Base-by-base conservation (phyloP, 2,329 filamentous ascomycete genomes). In the Fusarium armeniacum region DNA sequence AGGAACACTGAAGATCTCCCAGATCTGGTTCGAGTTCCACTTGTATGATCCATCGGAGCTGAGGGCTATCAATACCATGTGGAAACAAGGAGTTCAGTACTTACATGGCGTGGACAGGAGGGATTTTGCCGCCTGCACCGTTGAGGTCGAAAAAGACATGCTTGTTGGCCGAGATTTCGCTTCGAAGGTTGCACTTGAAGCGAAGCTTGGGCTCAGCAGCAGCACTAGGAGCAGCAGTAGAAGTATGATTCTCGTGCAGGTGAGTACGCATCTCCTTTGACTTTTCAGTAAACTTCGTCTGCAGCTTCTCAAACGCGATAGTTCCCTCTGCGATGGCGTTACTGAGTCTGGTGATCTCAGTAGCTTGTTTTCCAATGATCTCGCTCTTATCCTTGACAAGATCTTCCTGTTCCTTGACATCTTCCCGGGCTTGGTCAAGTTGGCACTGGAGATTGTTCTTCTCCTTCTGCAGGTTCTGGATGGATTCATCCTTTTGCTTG, bases 121-220 rank as follows among this genome's bases (percentile, higher is more conserved):
- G 44, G 36, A 30, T 52, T 3, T 36, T 6, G 1, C 52, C 22
- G 3, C 43, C 35, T 4, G 52, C 58, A 5, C 58, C 52, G 2
- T 13, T n/a, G 1, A 58, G 44, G 10, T 61, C 58, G n/a, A 61
- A 47, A 6, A 36, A 41, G 6, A 60, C 40, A 26, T 58, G 35
- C 13, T 46, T 59, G 16, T 16, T 12, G 18, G 36, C 24, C 2
- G 40, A 30, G 12, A 38, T n/a, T 3, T 46, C 24, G 9, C 44
- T 44, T n/a, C 26, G 22, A 6, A 61, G 8, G 16, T 44, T 58
- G 8, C 22, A 28, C 2, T 30, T 38, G 24, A 61, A 47, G 6
- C 13, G 24, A 6, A 20, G 30, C 18, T 32, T 30, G 15, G 30
- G 18, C 26, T 12, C 36, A 30, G 28, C 26, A 28, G 26, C 26